Conservation (phyloP, 2,329 filamentous ascomycete species). For the Fusarium nygamai region DNA sequence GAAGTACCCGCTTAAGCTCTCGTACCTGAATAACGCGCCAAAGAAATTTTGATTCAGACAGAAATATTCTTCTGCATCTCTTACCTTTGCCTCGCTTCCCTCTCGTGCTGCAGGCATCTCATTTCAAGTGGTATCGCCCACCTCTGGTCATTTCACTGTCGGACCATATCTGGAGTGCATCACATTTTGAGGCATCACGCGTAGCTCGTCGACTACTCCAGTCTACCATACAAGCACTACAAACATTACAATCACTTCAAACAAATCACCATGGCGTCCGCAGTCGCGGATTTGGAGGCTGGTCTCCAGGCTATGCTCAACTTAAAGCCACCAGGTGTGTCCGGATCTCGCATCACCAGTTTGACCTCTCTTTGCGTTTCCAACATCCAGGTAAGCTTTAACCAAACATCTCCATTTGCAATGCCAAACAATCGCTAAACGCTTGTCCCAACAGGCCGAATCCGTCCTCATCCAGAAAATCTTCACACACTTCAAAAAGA, state of each 20-base stretch:
- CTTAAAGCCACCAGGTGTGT: constrained; percentile 93
- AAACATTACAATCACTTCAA: constrained; percentile 14
- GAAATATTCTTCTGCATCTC: constrained; percentile 12
- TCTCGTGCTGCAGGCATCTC: constrained; percentile 31
- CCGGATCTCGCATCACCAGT: constrained; percentile 87
- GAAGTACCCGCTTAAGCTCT: constrained; percentile 31
- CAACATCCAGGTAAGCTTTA: constrained; percentile 81
- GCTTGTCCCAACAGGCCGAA: constrained; percentile 73
- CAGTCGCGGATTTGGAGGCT: constrained; percentile 90
- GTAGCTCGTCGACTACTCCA: constrained; percentile 33
- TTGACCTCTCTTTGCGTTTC: constrained; percentile 88
- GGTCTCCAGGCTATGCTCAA: constrained; percentile 91
- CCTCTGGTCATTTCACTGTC: constrained; percentile 18
- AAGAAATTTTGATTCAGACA: constrained; percentile 24
- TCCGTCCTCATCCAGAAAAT: constrained; percentile 95
- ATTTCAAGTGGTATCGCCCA: constrained; percentile 19
- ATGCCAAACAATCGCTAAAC: constrained; percentile 33
- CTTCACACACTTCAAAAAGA: constrained; percentile 96
- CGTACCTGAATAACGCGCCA: constrained; percentile 36
- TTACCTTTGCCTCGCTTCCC: constrained; percentile 11
- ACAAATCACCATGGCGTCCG: constrained; percentile 72
- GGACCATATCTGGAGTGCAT: constrained; percentile 23
- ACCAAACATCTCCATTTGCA: not conserved
- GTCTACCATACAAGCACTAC: constrained; percentile 35
- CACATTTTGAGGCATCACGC: constrained; percentile 31